Evolutionary conservation across 2,329 filamentous ascomycete genomes (phyloP), one percentile per base, ranked within the genome.

Genomic region (Claviceps purpurea): DNA sequence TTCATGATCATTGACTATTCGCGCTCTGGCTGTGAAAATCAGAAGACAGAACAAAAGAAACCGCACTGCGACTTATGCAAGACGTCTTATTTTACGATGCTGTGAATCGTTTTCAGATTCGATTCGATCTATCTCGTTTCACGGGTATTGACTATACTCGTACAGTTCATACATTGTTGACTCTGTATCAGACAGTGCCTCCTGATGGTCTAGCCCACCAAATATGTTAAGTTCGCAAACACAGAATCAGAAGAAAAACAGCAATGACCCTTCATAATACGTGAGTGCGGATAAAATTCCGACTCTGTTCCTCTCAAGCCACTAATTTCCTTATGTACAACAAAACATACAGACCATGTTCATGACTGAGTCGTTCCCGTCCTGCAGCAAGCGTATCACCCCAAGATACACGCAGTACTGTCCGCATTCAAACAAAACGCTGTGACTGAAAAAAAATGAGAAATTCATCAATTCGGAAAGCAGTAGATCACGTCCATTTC

Each of bases 401-500:
- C 20, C 38, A 24, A 14, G 16, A 48, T 13, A 20, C 34, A n/a
- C 6, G 16, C 39, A 39, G 20, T 16, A 20, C 26, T 48, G 4
- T 16, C 10, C 7, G 26, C 47, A 50, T 34, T 18, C n/a, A n/a
- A 45, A 5, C 2, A 37, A 58, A 58, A 56, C 53, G 56, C 56
- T 59, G 50, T 61, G 57, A 56, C 56, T 56, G 49, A 55, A 37
- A 43, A 47, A 45, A 34, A 43, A 52, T 18, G 18, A 49, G 47
- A 39, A 24, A 41, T 51, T 40, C 4, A 49, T 50, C 41, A 65
- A 49, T 57, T 52, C 39, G 62, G 53, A 41, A 57, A 52, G 49
- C 57, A 61, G 54, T 70, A 70, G 40, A 70, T 59, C 45, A 64
- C 61, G 51, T 70, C 68, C 68, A 68, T 67, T 37, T 65, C 62